These are phyloP conservation scores for Xylariales sp. DNA, from an alignment of 2,329 filamentous ascomycete genomes.

Conservation along the genomic window DNA sequence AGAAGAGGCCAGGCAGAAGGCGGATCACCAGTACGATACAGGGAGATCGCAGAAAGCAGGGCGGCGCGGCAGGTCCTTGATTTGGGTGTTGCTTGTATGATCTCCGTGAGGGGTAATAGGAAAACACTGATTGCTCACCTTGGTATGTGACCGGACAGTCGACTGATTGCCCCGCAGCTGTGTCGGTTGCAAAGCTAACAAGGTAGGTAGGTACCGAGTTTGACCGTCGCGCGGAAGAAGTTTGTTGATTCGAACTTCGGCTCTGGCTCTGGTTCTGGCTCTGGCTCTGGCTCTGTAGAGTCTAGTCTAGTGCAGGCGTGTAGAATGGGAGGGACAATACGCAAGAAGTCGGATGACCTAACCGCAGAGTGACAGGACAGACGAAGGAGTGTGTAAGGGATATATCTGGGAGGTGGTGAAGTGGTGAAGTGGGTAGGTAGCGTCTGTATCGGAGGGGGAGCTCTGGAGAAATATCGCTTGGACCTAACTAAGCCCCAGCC, in stretches of 20 bases:
- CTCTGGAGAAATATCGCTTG: too few species aligned
- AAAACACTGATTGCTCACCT: slow-evolving; percentile 14
- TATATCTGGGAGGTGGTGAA: too few species aligned
- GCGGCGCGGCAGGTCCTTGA: too few species aligned
- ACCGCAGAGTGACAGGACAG: not conserved
- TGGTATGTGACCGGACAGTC: not conserved
- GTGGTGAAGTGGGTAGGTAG: too few species aligned
- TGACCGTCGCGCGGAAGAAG: not conserved
- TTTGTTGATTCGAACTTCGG: not conserved
- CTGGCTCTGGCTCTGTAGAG: not conserved
- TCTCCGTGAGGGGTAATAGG: slow-evolving; percentile 18
- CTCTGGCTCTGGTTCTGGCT: too few species aligned
- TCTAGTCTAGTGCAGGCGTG: not conserved
- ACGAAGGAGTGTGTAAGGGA: not conserved
- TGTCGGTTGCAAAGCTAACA: too few species aligned
- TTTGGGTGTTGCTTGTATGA: slow-evolving; percentile 25
- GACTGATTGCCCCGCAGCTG: slow-evolving; percentile 8
- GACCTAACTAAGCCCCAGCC: too few species aligned
- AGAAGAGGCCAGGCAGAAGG: not conserved
- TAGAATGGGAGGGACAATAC: not conserved
- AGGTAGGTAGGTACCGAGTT: too few species aligned
- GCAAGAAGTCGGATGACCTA: not conserved
- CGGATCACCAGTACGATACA: not conserved
- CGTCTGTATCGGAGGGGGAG: too few species aligned
- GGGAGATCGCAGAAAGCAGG: too few species aligned